Conservation (phyloP, 176 grass and related monocot genomes). For the Cymbopogon citratus region DNA sequence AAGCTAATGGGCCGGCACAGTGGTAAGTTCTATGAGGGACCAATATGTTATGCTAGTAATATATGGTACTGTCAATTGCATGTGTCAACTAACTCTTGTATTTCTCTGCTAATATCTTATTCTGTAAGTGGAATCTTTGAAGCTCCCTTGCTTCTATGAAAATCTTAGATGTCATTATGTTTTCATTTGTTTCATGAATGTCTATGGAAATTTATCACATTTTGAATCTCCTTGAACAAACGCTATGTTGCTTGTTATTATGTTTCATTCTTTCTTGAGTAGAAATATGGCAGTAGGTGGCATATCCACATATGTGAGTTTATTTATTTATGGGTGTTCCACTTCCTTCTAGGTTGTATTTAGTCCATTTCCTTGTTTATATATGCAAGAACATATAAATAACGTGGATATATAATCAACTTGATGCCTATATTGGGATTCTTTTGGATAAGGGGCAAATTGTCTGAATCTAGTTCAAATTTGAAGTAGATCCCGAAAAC, state of each 20-base stretch:
- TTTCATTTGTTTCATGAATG: conserved; percentile 2
- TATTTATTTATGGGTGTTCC: neutral
- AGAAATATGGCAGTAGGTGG: conserved; percentile 6
- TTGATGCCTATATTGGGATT: neutral
- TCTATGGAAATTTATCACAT: neutral
- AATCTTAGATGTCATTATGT: neutral
- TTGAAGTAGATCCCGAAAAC: too few species aligned
- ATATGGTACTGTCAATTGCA: neutral
- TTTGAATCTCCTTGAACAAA: neutral
- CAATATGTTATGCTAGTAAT: neutral
- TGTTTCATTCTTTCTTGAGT: conserved; percentile 1
- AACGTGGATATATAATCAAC: neutral
- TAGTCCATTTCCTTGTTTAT: neutral
- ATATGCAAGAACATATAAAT: neutral
- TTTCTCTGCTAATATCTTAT: neutral
- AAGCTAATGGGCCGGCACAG: conserved; percentile 97
- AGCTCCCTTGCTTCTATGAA: neutral
- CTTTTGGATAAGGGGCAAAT: too few species aligned
- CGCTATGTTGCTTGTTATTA: neutral
- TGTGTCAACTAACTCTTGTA: neutral
- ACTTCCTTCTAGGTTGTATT: neutral
- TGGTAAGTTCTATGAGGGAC: conserved; percentile 41
- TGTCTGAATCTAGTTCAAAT: too few species aligned
- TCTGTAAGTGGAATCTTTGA: neutral
- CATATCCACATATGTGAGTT: neutral